These are phyloP conservation scores for Prunus fruticosa DNA, from an alignment of 306 rosid species.

Conservation along the genomic window DNA sequence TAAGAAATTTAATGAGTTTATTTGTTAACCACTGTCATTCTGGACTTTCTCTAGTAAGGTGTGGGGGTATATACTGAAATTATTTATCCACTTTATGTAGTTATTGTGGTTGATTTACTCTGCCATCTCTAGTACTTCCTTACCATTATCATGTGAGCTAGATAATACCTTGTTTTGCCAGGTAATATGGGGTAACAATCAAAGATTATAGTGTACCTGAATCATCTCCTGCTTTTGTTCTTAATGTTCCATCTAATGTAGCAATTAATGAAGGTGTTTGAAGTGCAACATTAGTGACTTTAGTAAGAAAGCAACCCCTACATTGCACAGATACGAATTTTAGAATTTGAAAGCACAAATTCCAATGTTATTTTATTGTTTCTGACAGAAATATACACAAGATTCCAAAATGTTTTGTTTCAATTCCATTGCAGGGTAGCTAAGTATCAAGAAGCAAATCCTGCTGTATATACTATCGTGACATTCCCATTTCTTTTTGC, in stretches of 20 bases:
- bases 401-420: constrained; percentile 16
- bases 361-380: background rate
- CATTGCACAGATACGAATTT: background rate
- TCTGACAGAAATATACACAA: background rate
- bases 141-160: background rate
- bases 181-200: background rate
- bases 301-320: background rate
- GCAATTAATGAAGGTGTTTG: background rate
- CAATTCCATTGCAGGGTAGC: constrained; percentile 73
- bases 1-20: background rate
- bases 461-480: constrained; percentile 76
- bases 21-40: background rate
- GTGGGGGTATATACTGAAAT: background rate
- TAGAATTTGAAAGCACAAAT: background rate
- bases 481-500: constrained; percentile 99
- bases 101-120: background rate
- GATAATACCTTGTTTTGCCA: background rate
- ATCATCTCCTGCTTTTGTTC: background rate
- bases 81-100: background rate
- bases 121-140: background rate
- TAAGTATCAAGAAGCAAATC: constrained; percentile 97
- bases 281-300: background rate
- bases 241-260: background rate
- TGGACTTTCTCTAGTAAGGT: background rate
- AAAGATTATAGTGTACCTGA: background rate